Evolutionary conservation across 2,329 filamentous ascomycete species (phyloP), one percentile per base, ranked within the genome.

Genomic region (Sclerotinia glacialis): DNA sequence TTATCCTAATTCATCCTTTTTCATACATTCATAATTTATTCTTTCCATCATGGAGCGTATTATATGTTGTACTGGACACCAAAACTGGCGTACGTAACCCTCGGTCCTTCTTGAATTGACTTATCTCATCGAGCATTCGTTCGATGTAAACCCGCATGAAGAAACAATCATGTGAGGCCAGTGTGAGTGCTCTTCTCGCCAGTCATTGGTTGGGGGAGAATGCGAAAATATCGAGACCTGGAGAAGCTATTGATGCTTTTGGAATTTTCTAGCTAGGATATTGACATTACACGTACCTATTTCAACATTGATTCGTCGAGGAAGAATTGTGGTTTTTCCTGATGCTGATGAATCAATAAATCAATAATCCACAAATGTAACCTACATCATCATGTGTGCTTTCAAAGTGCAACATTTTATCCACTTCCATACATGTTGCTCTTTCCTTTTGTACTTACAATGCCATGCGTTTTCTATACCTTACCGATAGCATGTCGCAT

Each of bases 161-260:
- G 65, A 56, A 71, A 70, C 65, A 71, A 61, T 76, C 74, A 76
- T 74, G 73, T 75, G 74, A 76, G 71, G 46, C 55, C 42, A 47
- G 72, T 74, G 71, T 75, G 72, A 70, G 69, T 71, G 71, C 58
- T 58, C 62, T 69, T 67, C 47, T 59, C n/a, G 11, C 21, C 50
- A 54, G 37, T 54, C 64, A 73, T 74, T 74, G 72, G 72, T 46
- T 56, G 26, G 59, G 61, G 61, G 14, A 49, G 47, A 60, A 37
- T 49, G 14, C 0, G 18, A 18, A 60, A 16, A 9, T 44, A 34
- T 46, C 18, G 9, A 62, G 64, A 63, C 28, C 14, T 63, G 42
- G 59, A 42, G 23, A 62, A 18, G 12, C 28, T 18, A 55, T 65
- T 59, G 63, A 47, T 58, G 53, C n/a, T 58, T 54, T 47, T 66